Evolutionary conservation across 768 basidiomycete genomes (phyloP).

Genomic region (Mycena alexandri): DNA sequence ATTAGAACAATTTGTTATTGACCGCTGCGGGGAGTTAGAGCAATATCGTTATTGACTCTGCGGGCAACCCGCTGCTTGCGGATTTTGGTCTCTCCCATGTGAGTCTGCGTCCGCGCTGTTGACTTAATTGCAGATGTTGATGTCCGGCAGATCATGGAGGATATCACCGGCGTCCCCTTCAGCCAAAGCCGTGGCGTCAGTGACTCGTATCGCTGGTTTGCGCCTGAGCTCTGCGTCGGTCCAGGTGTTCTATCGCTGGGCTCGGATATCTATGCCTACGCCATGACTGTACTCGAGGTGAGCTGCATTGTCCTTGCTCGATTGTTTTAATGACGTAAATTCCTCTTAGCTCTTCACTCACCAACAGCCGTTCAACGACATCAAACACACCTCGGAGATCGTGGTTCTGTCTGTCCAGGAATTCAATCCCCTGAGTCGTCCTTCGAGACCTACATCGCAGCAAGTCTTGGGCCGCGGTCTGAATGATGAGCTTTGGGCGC

Average conservation of each 20-base stretch:
- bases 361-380: constrained; percentile 60
- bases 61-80: constrained; percentile 63
- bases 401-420: constrained; percentile 54
- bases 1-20: background rate
- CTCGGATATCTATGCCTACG: constrained; percentile 68
- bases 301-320: background rate
- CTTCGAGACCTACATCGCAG: constrained; percentile 53
- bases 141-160: constrained; percentile 61
- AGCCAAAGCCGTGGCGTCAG: constrained; percentile 63
- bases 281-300: constrained; percentile 72
- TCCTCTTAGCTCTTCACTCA: constrained; percentile 62
- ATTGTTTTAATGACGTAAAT: background rate
- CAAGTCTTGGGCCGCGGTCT: constrained; percentile 56
- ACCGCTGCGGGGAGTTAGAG: constrained; percentile 46
- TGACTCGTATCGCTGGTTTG: constrained; percentile 64
- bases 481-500: constrained; percentile 58
- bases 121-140: background rate
- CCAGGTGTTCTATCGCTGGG: constrained; percentile 59
- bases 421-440: constrained; percentile 43
- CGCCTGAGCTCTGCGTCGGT: constrained; percentile 66
- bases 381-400: constrained; percentile 66
- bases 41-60: constrained; percentile 60
- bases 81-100: constrained; percentile 72
- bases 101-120: constrained; percentile 5
- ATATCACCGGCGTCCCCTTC: constrained; percentile 67